Percentiles rank a stretch among this genome's conserved stretches.
phyloP scores from a whole-genome alignment of 163 green algal genomes.

The Scenedesmus sp. region DNA sequence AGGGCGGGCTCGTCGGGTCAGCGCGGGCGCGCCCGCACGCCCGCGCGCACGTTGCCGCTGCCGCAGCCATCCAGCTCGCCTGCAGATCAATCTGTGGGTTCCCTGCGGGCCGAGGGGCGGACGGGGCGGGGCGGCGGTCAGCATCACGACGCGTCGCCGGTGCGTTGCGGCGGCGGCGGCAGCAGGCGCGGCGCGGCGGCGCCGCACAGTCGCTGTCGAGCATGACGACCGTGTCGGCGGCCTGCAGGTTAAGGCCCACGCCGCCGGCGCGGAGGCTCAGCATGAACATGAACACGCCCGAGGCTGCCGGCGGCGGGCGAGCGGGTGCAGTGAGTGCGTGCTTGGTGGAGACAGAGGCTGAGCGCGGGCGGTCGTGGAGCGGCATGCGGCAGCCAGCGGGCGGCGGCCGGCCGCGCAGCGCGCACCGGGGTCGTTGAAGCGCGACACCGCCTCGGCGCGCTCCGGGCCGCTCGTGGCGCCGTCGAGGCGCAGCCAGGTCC shows the following conservation, averaged over 20 bases:
- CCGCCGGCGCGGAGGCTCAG: constrained; percentile 82
- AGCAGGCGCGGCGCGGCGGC: too few species aligned
- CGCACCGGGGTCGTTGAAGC: constrained; percentile 71
- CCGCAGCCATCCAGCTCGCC: not conserved
- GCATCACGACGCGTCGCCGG: too few species aligned
- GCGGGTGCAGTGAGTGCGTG: too few species aligned
- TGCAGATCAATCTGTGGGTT: constrained; percentile 82
- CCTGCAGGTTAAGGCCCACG: constrained; percentile 89
- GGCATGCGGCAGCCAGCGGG: not conserved
- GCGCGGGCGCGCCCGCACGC: too few species aligned
- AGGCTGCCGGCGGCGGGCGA: constrained; percentile 43
- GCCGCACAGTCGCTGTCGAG: too few species aligned
- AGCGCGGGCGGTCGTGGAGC: not conserved
- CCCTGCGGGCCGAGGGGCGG: constrained; percentile 50
- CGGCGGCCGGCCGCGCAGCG: not conserved
- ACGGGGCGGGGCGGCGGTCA: too few species aligned
- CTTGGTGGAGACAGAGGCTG: too few species aligned
- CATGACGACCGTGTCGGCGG: constrained; percentile 91
- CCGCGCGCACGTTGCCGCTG: not conserved
- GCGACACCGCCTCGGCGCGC: constrained; percentile 63
- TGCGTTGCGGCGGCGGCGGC: too few species aligned
- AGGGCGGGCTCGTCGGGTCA: too few species aligned
- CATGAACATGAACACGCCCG: constrained; percentile 77
- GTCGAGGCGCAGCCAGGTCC: constrained; percentile 75
- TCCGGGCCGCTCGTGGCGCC: constrained; percentile 68